Base-by-base conservation (phyloP, 768 basidiomycete species). In the Pseudohyphozyma bogoriensis region DNA sequence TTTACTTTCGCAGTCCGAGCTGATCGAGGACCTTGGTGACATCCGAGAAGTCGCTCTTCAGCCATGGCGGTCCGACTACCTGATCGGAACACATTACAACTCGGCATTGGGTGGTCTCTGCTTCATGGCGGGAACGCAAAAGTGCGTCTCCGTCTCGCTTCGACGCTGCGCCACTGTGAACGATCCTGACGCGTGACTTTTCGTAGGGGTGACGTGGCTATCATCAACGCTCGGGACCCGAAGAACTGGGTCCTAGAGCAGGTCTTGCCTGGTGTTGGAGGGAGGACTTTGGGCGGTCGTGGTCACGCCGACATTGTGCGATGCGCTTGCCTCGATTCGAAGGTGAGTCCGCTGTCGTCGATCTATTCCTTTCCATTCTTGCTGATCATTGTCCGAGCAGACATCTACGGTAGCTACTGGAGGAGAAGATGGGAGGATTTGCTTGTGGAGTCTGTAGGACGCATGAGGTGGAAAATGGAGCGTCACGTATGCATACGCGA, bases 291-390 rank as follows among this genome's bases (percentile, higher is more conserved):
- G 18, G 56, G 44, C 49, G 35, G 55, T 24, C 35, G 51, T 42
- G 68, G 69, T 2, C 69, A 70, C 42, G 52, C 64, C 32, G 69
- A 70, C 60, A 70, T 70, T 28, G 66, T 70, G 8, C 59, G 69
- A 2, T 47, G 64, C 26, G 60, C 64, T 3, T 37, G 60, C 22
- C 29, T 70, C 18, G 60, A 70, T 37, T 36, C 52, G 11, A 35
- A 59, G 40, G 59, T 59, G 39, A 24, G 65, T 51, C 5, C 12
- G 2, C 42, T 44, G 7, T 6, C 32, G 32, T 32, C 44, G 18
- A 24, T 20, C 24, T 24, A 11, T 5, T 15, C 24, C 31, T 10
- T 13, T 13, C 15, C 10, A 2, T 24, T 31, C 29, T 4, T 4
- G 5, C 36, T 22, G 6, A 28, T 42, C n/a, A n/a, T 13, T 16